Conservation (phyloP, 176 grass and related monocot genomes). For the Avena atlantica region DNA sequence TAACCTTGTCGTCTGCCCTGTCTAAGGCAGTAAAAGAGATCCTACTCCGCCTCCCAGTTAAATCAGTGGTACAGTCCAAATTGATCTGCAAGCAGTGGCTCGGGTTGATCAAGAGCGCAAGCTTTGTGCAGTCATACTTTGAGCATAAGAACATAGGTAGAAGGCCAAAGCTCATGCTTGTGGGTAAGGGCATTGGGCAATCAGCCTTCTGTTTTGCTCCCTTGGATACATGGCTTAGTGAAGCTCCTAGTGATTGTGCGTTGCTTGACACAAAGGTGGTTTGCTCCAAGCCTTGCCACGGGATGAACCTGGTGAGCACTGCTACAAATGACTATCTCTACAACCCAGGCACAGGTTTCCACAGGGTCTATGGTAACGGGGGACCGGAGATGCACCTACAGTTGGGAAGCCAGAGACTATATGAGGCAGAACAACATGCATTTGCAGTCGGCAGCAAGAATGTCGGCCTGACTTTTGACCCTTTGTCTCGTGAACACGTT, state of each 20-base stretch:
- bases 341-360: conserved; percentile 39
- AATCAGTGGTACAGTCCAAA: conserved; percentile 7
- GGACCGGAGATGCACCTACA: not conserved
- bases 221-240: not conserved
- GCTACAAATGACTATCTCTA: not conserved
- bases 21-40: conserved; percentile 29
- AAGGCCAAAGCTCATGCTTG: conserved; percentile 43
- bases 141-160: conserved; percentile 2
- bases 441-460: not conserved
- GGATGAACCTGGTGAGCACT: conserved; percentile 41
- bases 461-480: conserved; percentile 18
- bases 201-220: conserved; percentile 6
- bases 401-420: not conserved
- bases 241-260: not conserved
- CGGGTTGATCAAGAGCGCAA: not conserved
- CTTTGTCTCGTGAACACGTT: conserved; percentile 4
- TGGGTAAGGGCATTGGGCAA: conserved; percentile 23
- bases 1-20: not conserved
- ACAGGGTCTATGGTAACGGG: not conserved
- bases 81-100: conserved; percentile 42
- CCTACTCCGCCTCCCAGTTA: conserved; percentile 33
- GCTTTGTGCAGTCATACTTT: conserved; percentile 17
- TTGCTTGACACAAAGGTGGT: conserved; percentile 27
- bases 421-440: not conserved
- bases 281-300: conserved; percentile 45